A percentile compares a stretch with the other conserved stretches of the same genome.
These are phyloP conservation scores for Orbilia javanica DNA, from an alignment of 2,329 filamentous ascomycete genomes.

Conservation along the genomic window DNA sequence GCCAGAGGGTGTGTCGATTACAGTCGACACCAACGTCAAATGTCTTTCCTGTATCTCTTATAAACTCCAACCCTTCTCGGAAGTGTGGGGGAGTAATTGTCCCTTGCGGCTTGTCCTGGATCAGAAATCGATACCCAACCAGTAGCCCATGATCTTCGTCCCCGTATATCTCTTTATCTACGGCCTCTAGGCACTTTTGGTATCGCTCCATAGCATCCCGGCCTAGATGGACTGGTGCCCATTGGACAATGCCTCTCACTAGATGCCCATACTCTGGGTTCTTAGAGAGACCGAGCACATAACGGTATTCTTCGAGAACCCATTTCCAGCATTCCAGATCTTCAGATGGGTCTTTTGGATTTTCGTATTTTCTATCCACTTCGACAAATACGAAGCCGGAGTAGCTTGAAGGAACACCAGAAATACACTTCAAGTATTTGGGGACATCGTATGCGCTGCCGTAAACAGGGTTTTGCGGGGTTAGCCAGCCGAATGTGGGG, in stretches of 20 bases:
- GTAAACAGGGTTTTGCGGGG: constrained; percentile 71
- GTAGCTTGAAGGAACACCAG: constrained; percentile 66
- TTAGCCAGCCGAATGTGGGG: constrained; percentile 77
- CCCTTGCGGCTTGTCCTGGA: constrained; percentile 80
- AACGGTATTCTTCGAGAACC: constrained; percentile 71
- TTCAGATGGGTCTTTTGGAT: constrained; percentile 66
- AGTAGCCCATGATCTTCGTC: constrained; percentile 69
- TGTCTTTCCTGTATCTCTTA: constrained; percentile 74
- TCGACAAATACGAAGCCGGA: constrained; percentile 85
- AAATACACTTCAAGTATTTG: constrained; percentile 72
- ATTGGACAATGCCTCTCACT: constrained; percentile 78
- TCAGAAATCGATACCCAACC: constrained; percentile 83
- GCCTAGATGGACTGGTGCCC: constrained; percentile 83
- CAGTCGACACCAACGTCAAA: constrained; percentile 91
- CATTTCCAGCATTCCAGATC: constrained; percentile 37
- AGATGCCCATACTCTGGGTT: constrained; percentile 69
- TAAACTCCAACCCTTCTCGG: constrained; percentile 74
- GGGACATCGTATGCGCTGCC: constrained; percentile 74
- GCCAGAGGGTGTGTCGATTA: constrained; percentile 79
- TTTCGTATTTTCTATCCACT: constrained; percentile 77
- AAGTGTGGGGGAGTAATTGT: constrained; percentile 75
- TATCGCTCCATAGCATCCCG: constrained; percentile 74
- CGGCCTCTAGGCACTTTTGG: constrained; percentile 72
- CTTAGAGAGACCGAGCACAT: constrained; percentile 71
- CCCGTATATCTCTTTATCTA: constrained; percentile 74